Base-by-base conservation (phyloP, 306 rosid genomes). In the Prunus mongolica region DNA sequence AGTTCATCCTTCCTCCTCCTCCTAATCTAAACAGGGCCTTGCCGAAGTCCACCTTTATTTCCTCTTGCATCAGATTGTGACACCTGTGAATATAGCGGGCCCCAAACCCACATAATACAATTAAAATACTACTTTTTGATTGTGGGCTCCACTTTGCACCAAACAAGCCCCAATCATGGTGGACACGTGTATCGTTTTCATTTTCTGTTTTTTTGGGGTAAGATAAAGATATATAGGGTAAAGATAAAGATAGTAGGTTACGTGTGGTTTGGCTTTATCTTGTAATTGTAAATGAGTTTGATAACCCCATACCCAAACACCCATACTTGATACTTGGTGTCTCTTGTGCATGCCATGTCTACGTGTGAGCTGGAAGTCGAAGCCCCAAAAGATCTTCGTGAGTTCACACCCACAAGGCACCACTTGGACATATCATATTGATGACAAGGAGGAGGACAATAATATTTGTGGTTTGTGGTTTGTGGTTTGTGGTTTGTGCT, bases 111-210 rank as follows among this genome's bases (percentile, higher is more conserved):
- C 72, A 34, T 71, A 73, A 38, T 41, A n/a, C 73, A 22, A 67
- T 41, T n/a, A 64, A 64, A 49, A 75, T 5, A 19, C 27, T 11
- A 6, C 63, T 67, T 65, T 65, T 78, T 0, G 18, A 20, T 27
- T 20, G 80, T 74, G 80, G 86, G 77, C 65, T 72, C 82, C 76
- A 69, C 52, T 22, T 65, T 27, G 32, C 65, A 83, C 83, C 82
- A 24, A 80, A 65, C 60, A 25, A 47, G 38, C 38, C 60, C 69
- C 76, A 76, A 79, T 75, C 30, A 69, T 44, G 67, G 34, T 70
- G 13, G 24, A 15, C 25, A n/a, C 60, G 57, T n/a, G 22, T 71
- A 2, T 5, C 7, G 0, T 3, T 12, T 41, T 4, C 55, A 2
- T 3, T 24, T 24, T 5, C 3, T 54, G 4, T 55, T n/a, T 0